Percentiles rank a stretch among this genome's conserved stretches.
These are phyloP conservation scores for Pichia sp. DNA, from an alignment of 1,139 yeast genomes.

Conservation along the genomic window DNA sequence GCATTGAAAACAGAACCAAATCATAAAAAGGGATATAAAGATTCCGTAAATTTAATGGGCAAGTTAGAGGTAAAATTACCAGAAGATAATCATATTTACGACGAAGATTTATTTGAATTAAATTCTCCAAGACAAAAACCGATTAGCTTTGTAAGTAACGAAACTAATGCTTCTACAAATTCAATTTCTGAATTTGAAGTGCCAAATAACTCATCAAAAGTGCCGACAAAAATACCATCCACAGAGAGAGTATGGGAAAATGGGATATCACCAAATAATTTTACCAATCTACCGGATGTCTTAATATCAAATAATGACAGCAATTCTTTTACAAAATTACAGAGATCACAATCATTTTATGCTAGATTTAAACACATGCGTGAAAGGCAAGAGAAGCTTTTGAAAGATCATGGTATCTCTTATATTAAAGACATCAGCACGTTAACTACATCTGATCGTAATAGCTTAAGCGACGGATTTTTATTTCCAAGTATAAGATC, in stretches of 20 bases:
- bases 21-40: conserved; percentile 10
- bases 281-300: too few relatives aligned
- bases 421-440: conserved; percentile 8
- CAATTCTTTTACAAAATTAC: not conserved
- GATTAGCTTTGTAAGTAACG: not conserved
- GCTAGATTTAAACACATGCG: conserved; percentile 16
- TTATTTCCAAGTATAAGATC: conserved; percentile 14
- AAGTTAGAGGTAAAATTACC: not conserved
- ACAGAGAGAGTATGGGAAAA: too few relatives aligned
- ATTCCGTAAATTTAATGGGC: conserved; percentile 15
- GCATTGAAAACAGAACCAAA: conserved; percentile 4
- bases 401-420: conserved; percentile 15
- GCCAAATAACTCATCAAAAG: too few relatives aligned
- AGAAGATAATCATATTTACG: conserved; percentile 1
- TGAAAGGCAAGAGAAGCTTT: conserved; percentile 14
- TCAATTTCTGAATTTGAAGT: too few relatives aligned
- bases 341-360: conserved; percentile 17
- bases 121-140: not conserved
- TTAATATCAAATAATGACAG: too few relatives aligned
- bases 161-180: not conserved
- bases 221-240: too few relatives aligned
- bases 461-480: not conserved
- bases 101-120: conserved; percentile 15
- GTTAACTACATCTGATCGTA: conserved; percentile 1
- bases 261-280: too few relatives aligned